Evolutionary conservation across 106 monocot genomes (phyloP).

Genomic region (Xerophyta viscosa): DNA sequence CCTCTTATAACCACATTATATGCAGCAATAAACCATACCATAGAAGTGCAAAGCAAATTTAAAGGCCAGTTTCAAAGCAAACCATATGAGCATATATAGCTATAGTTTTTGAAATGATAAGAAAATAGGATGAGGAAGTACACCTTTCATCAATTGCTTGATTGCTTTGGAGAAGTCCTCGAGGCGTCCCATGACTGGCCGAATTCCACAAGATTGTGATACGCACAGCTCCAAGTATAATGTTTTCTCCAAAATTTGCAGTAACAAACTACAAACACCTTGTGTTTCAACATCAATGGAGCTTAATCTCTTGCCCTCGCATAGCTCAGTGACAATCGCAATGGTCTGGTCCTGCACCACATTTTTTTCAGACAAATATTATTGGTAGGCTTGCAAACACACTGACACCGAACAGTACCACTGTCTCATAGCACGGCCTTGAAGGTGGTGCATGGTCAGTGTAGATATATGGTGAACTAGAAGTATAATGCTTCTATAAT

Average conservation of each 20-base stretch:
- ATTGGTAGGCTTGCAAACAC: too few relatives aligned
- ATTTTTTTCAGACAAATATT: too few relatives aligned
- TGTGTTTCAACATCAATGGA: constrained; percentile 24
- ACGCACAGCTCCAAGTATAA: constrained; percentile 86
- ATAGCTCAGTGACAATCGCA: constrained; percentile 56
- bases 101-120: not conserved
- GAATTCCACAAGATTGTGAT: constrained; percentile 70
- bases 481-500: too few relatives aligned
- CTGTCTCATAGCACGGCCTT: too few relatives aligned
- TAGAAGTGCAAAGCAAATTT: too few relatives aligned
- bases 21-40: too few relatives aligned
- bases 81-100: not conserved
- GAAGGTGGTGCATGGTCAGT: too few relatives aligned
- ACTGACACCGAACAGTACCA: too few relatives aligned
- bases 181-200: constrained; percentile 66
- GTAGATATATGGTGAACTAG: too few relatives aligned
- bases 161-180: constrained; percentile 74
- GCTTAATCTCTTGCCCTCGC: constrained; percentile 26
- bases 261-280: constrained; percentile 44
- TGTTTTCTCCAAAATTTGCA: constrained; percentile 72
- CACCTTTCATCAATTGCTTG: constrained; percentile 58
- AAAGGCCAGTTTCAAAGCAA: not conserved
- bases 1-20: too few relatives aligned
- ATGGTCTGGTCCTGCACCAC: constrained; percentile 77
- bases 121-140: not conserved